Percentiles rank a stretch among this genome's conserved stretches.
Conservation (phyloP, 345 rosid genomes). For the Brassica napus region Da-Ae NC_063448.1:55155001-55155500, state of each 20-base stretch:
- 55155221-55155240: slow-evolving; percentile 12
- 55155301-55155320: slow-evolving; percentile 87
- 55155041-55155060: slow-evolving; percentile 88
- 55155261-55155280: slow-evolving; percentile 95
- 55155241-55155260: slow-evolving; percentile 48
- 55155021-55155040: slow-evolving; percentile 64
- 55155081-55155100: slow-evolving; percentile 85
- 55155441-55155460: slow-evolving; percentile 10
- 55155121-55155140: slow-evolving; percentile 88
- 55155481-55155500: background rate
- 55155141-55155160: slow-evolving; percentile 72
- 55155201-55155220: background rate
- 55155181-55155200: slow-evolving; percentile 19
- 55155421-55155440: slow-evolving; percentile 11
- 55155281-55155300: slow-evolving; percentile 98
- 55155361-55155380: slow-evolving; percentile 10
- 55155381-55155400: slow-evolving; percentile 16
- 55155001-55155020: slow-evolving; percentile 69
- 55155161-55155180: slow-evolving; percentile 66
- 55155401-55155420: background rate
- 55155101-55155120: slow-evolving; percentile 81
- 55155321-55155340: slow-evolving; percentile 74
- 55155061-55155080: slow-evolving; percentile 96
- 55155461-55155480: slow-evolving; percentile 17
- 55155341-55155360: slow-evolving; percentile 17